Conservation (phyloP, 192 early-diverging fungal genomes). For the Coemansia sp. region DNA sequence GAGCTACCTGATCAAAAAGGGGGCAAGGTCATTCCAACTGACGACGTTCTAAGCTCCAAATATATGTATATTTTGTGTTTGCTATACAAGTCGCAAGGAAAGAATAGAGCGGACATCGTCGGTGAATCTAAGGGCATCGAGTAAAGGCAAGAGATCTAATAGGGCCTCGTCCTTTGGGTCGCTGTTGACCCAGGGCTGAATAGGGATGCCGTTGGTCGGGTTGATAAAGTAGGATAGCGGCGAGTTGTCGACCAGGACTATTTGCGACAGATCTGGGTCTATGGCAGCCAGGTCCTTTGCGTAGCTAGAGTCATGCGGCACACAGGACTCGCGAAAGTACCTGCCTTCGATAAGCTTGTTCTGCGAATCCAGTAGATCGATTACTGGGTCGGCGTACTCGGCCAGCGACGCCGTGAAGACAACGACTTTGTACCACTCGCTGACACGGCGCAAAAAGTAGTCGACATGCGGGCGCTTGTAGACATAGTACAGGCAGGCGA, state of each 20-base stretch:
- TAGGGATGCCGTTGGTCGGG: constrained; percentile 67
- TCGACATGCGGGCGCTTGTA: constrained; percentile 61
- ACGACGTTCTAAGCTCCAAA: constrained; percentile 29
- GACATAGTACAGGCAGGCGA: constrained; percentile 60
- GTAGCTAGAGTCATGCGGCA: constrained; percentile 62
- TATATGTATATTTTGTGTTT: neutral
- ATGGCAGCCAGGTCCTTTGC: constrained; percentile 65
- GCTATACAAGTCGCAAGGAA: constrained; percentile 43
- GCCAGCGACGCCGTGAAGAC: constrained; percentile 71
- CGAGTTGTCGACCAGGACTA: constrained; percentile 69
- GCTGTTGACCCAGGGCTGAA: constrained; percentile 66
- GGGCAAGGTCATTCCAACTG: constrained; percentile 61
- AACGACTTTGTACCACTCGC: constrained; percentile 65
- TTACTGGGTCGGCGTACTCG: constrained; percentile 63
- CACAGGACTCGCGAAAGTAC: constrained; percentile 66
- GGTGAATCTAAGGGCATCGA: constrained; percentile 57
- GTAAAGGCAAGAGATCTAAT: constrained; percentile 57
- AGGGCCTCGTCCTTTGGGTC: constrained; percentile 66
- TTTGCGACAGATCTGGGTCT: constrained; percentile 61
- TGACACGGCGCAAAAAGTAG: constrained; percentile 60
- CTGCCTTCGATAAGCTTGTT: constrained; percentile 58
- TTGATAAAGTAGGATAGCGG: constrained; percentile 74
- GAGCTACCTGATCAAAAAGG: constrained; percentile 70
- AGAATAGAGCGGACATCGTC: constrained; percentile 65
- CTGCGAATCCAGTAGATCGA: constrained; percentile 60